A percentile compares a stretch with the other conserved stretches of the same genome.
These are phyloP conservation scores for Mycena maculata DNA, from an alignment of 768 basidiomycete species.

Conservation along the genomic window DNA sequence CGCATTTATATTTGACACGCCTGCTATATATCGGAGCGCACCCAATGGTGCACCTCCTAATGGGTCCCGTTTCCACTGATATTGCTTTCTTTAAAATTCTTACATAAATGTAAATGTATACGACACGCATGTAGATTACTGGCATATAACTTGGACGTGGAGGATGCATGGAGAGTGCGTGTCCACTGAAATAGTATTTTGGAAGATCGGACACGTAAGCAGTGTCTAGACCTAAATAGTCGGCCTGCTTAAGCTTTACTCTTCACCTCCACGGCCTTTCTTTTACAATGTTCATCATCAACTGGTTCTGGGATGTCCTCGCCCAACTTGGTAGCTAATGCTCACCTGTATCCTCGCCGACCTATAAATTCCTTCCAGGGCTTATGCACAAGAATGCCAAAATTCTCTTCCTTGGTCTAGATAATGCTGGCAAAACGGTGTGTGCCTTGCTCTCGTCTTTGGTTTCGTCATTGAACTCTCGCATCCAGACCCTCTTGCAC, in stretches of 20 bases:
- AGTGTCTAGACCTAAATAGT: background rate
- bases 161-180: slow-evolving; percentile 3
- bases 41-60: slow-evolving; percentile 69
- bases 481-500: slow-evolving; percentile 62
- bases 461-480: background rate
- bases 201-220: slow-evolving; percentile 25
- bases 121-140: slow-evolving; percentile 26
- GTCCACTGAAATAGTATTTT: no score
- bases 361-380: slow-evolving; percentile 57
- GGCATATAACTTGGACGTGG: slow-evolving; percentile 8
- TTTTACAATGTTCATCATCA: slow-evolving; percentile 80
- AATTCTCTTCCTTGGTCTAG: slow-evolving; percentile 98
- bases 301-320: slow-evolving; percentile 98
- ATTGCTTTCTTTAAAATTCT: slow-evolving; percentile 5
- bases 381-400: slow-evolving; percentile 98
- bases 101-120: background rate
- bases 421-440: slow-evolving; percentile 99
- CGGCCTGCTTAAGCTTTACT: background rate
- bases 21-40: slow-evolving; percentile 55
- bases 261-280: slow-evolving; percentile 9
- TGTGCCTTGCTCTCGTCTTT: slow-evolving; percentile 36
- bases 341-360: background rate
- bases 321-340: slow-evolving; percentile 83
- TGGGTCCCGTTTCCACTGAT: slow-evolving; percentile 48
- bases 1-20: slow-evolving; percentile 73